Base-by-base conservation (phyloP, 1,284 basidiomycete genomes). In the Moesziomyces sp. region DNA sequence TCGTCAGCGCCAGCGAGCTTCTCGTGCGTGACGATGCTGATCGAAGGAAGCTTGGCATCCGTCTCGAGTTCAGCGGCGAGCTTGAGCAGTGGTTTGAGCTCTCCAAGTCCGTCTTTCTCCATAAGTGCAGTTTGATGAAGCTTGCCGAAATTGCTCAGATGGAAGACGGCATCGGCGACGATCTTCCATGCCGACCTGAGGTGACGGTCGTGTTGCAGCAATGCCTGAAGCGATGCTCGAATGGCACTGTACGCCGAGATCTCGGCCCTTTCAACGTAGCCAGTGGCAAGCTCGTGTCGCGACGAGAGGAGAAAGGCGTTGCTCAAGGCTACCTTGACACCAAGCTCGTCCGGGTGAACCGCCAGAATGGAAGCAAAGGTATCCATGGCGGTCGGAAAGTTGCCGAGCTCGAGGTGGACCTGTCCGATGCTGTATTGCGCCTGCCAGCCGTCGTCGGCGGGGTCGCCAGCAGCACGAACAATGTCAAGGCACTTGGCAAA, bases 361-460 rank as follows among this genome's bases (percentile, higher is more conserved):
- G 82, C 82, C 30, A 92, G 84, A 54, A 97, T 89, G 3, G 85
- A 84, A 55, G 88, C 84, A 81, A 94, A 91, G 0, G 89, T 87
- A 18, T 85, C 84, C 71, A 97, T 90, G 0, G 96, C 92, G 16
- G 91, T 89, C 24, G 88, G 86, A 77, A 90, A 91, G 54, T 90
- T 88, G 1, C 93, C 92, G 53, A 93, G 89, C 75, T 93, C 90
- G 40, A 90, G 88, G 75, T 94, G 90, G 16, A 95, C 92, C 50
- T 95, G 91, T 8, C 91, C 96, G 46, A 94, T 91, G 82, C 93
- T 88, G 86, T 91, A 98, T 9, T 87, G 86, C 69, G 91, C 92
- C 76, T 93, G 88, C 97, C 97, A 99, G 68, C 92, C 91, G 28
- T 67, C 71, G 13, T 67, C 52, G 26, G 56, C 28, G 1, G 52